These are phyloP conservation scores for Plasmodium fragile DNA, from an alignment of 169 alveolate genomes.

Conservation along the genomic window DNA sequence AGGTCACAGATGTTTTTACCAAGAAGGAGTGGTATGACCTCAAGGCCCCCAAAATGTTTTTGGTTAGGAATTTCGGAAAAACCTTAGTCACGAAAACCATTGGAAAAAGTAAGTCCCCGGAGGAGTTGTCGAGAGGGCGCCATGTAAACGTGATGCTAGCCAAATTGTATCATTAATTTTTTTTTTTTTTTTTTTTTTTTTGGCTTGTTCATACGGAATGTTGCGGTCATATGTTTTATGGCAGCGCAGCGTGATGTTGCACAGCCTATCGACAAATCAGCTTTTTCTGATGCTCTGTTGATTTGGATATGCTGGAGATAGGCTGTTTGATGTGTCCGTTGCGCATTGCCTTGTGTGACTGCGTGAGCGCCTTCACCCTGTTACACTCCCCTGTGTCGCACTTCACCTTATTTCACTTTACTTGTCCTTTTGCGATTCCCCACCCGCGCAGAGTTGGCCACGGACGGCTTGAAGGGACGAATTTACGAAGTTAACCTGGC, in stretches of 20 bases:
- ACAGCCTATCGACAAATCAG: neutral
- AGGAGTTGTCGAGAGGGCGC: neutral
- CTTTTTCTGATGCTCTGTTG: neutral
- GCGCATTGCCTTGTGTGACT: neutral
- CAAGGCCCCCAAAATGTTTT: constrained; percentile 96
- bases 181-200: constrained; percentile 14
- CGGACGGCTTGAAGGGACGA: constrained; percentile 95
- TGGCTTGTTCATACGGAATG: constrained; percentile 2
- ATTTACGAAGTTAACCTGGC: constrained; percentile 96
- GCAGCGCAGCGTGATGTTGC: neutral
- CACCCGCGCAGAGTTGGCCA: constrained; percentile 88
- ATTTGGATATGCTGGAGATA: neutral
- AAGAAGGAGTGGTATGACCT: constrained; percentile 98
- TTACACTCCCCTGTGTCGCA: too few species aligned
- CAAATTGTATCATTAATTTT: neutral
- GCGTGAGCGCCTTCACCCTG: neutral
- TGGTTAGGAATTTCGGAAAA: constrained; percentile 94
- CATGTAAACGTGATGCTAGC: constrained; percentile 32
- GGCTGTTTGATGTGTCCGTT: neutral
- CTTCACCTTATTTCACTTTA: neutral
- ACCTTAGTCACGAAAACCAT: constrained; percentile 96
- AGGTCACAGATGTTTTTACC: constrained; percentile 96
- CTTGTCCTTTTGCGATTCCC: neutral
- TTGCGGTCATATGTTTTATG: neutral
- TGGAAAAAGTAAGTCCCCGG: constrained; percentile 91